phyloP scores from a whole-genome alignment of 2,329 filamentous ascomycete species.

The Bipolaris gigantea region DNA sequence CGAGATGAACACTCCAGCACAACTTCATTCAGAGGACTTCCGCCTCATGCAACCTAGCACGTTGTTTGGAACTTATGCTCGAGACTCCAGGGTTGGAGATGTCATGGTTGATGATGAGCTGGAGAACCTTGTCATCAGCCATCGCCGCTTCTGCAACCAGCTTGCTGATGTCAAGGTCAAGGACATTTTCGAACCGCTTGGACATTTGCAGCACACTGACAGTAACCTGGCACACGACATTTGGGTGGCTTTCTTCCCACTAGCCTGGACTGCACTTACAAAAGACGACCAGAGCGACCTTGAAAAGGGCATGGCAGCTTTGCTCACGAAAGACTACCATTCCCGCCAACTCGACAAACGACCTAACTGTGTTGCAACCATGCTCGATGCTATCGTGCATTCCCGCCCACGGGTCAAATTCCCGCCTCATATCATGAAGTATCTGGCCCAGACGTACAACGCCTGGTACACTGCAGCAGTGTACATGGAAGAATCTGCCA shows the following conservation, averaged over 20 bases:
- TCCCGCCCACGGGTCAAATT: slow-evolving; percentile 87
- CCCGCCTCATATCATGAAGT: slow-evolving; percentile 94
- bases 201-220: slow-evolving; percentile 90
- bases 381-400: slow-evolving; percentile 84
- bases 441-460: slow-evolving; percentile 89
- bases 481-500: slow-evolving; percentile 85
- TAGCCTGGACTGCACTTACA: slow-evolving; percentile 87
- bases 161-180: slow-evolving; percentile 83
- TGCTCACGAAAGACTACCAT: slow-evolving; percentile 95
- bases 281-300: slow-evolving; percentile 89
- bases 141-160: slow-evolving; percentile 82
- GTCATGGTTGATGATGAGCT: slow-evolving; percentile 80
- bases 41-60: slow-evolving; percentile 72
- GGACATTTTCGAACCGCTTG: slow-evolving; percentile 86
- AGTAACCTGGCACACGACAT: slow-evolving; percentile 79
- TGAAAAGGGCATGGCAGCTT: slow-evolving; percentile 84
- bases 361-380: slow-evolving; percentile 91
- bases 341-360: slow-evolving; percentile 90
- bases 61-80: slow-evolving; percentile 72
- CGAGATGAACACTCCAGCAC: slow-evolving; percentile 77
- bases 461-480: slow-evolving; percentile 95
- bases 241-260: slow-evolving; percentile 88
- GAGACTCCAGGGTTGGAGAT: slow-evolving; percentile 64
- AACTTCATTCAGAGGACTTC: slow-evolving; percentile 83
- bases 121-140: slow-evolving; percentile 74